Percentiles rank a stretch among this genome's conserved stretches.
Evolutionary conservation across 192 early-diverging fungal genomes (phyloP).

Genomic region (Borealophlyctis nickersoniae): DNA sequence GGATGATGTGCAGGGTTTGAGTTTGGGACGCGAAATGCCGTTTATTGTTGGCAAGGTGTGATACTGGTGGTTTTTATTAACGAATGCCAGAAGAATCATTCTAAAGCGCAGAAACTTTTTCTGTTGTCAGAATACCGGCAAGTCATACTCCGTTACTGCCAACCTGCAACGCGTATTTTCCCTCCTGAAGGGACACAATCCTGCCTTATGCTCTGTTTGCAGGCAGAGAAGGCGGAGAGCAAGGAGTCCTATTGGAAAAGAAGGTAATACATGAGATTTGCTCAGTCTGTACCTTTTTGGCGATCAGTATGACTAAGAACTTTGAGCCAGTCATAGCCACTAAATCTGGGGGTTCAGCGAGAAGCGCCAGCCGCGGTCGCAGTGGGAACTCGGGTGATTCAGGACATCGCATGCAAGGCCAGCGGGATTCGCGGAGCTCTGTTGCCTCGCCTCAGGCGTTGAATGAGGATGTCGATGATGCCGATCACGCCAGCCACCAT

Average conservation of each 20-base stretch:
- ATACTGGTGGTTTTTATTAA: slow-evolving; percentile 8
- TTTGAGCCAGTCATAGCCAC: not conserved
- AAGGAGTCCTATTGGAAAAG: no score
- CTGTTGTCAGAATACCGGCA: slow-evolving; percentile 38
- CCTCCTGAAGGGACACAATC: slow-evolving; percentile 54
- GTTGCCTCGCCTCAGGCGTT: not conserved
- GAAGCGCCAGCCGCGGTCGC: not conserved
- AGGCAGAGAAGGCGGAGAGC: slow-evolving; percentile 21
- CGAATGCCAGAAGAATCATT: not conserved
- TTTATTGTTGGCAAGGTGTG: slow-evolving; percentile 55
- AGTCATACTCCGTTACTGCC: slow-evolving; percentile 59
- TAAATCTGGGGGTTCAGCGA: not conserved
- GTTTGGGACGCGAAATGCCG: slow-evolving; percentile 46
- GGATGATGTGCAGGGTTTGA: not conserved
- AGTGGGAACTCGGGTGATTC: not conserved
- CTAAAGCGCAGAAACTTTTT: no score
- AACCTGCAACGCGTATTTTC: slow-evolving; percentile 59
- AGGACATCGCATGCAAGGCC: not conserved
- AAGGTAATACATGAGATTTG: no score
- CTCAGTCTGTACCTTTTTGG: no score
- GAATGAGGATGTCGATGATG: no score
- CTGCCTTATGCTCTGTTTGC: slow-evolving; percentile 53
- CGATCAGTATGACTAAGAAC: no score
- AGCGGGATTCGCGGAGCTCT: not conserved
- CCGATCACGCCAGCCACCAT: slow-evolving; percentile 1